A percentile compares a stretch with the other conserved stretches of the same genome.
These are phyloP conservation scores for Solioccasus polychromus DNA, from an alignment of 768 basidiomycete species.

Conservation along the genomic window DNA sequence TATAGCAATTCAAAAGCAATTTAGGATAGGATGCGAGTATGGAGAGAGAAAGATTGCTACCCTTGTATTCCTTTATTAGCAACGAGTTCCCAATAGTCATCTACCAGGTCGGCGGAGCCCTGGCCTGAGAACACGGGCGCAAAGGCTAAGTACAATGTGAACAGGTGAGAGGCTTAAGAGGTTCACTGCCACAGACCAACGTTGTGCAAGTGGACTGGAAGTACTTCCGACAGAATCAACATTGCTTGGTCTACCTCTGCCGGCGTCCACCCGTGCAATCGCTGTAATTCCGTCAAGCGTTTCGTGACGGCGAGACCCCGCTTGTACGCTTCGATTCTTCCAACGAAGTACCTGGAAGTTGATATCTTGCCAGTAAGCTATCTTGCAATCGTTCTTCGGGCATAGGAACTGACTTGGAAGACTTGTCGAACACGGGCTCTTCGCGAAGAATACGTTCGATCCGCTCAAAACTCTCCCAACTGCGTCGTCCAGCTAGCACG, in stretches of 20 bases:
- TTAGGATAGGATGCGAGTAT: too few species aligned
- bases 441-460: slow-evolving; percentile 46
- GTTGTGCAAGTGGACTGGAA: slow-evolving; percentile 46
- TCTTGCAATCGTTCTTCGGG: background rate
- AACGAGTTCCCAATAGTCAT: slow-evolving; percentile 50
- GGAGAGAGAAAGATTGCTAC: slow-evolving; percentile 12
- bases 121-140: slow-evolving; percentile 66
- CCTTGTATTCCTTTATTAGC: slow-evolving; percentile 58
- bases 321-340: slow-evolving; percentile 54
- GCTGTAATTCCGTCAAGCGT: slow-evolving; percentile 57
- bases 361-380: background rate
- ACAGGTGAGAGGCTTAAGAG: slow-evolving; percentile 26
- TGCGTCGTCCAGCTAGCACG: slow-evolving; percentile 45
- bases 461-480: slow-evolving; percentile 48
- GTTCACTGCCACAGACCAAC: slow-evolving; percentile 25
- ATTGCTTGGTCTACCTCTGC: slow-evolving; percentile 48
- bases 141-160: slow-evolving; percentile 43
- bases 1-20: slow-evolving; percentile 6
- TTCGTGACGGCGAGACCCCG: slow-evolving; percentile 54
- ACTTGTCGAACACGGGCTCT: slow-evolving; percentile 62
- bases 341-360: slow-evolving; percentile 59
- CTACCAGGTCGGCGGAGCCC: slow-evolving; percentile 51
- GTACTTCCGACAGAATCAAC: slow-evolving; percentile 46
- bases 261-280: slow-evolving; percentile 50
- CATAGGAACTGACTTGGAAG: slow-evolving; percentile 39